Base-by-base conservation (phyloP, 2,329 filamentous ascomycete genomes). In the Bipolaris victoriae region DNA sequence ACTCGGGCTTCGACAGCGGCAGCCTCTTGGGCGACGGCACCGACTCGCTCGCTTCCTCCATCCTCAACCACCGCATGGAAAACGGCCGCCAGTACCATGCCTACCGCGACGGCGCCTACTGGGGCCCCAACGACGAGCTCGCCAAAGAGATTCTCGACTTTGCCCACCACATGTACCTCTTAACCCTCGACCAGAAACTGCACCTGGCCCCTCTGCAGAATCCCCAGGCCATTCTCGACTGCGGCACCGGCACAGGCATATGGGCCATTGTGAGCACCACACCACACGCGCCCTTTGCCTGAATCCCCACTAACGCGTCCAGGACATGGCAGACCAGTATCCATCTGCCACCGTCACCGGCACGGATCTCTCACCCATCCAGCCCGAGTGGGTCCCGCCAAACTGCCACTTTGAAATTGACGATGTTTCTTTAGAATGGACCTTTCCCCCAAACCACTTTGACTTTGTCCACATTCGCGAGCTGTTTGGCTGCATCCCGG, bases 311-410 rank as follows among this genome's bases (percentile, higher is more conserved):
- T 45, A 35, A 54, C 20, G 16, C 22, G 7, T 15, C 15, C 41
- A 65, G 63, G 67, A 69, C 43, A 69, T 69, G 61, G 64, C 69
- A 29, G 69, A 74, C 41, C 68, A 71, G 39, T 70, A 69, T 49
- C 66, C 70, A 36, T 65, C 65, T 40, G 70, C 69, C 7, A 64
- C 58, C 16, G 68, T 73, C 48, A 77, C 76, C 3, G 82, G 81
- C 37, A 79, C 76, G 20, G 81, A 83, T 62, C 76, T 83, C 44
- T 80, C 78, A 0, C 80, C 81, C 36, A 83, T 82, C 46, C 81
- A 83, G 60, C 81, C 80, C 3, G 67, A 70, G 53, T 79, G 78
- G 74, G 77, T 82, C 0, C 80, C 80, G 0, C 75, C 78, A 2
- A 82, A 82, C 62, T 77, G 76, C 60, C 64, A 69, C 24, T 82